These are phyloP conservation scores for Solanum chacoense DNA, from an alignment of 305 asterid genomes.

Conservation along the genomic window DNA sequence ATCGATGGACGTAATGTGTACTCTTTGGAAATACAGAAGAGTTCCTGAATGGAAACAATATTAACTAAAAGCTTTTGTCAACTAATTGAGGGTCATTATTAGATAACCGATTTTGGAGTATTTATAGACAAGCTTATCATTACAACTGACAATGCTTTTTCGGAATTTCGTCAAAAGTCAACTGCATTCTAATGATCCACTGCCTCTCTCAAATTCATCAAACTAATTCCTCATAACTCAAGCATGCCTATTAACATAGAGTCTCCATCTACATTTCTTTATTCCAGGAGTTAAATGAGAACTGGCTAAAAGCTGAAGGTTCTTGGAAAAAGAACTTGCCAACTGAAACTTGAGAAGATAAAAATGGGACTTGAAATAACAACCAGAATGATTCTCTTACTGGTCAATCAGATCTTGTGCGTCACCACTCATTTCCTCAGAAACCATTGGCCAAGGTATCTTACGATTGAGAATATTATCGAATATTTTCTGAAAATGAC, in stretches of 20 bases:
- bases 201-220: neutral
- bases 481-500: constrained; percentile 63
- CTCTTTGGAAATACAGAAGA: neutral
- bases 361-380: neutral
- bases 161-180: neutral
- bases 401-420: constrained; percentile 86
- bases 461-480: constrained; percentile 95
- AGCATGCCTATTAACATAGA: neutral
- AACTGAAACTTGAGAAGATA: neutral
- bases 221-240: neutral
- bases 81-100: neutral
- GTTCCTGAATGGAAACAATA: neutral
- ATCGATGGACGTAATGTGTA: neutral
- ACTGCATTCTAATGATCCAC: neutral
- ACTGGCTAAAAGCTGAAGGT: neutral
- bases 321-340: neutral
- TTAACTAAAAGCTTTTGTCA: neutral
- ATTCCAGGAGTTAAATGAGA: neutral
- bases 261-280: neutral
- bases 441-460: constrained; percentile 90
- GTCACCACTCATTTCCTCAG: constrained; percentile 85
- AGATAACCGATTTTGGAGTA: neutral
- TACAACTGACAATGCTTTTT: neutral
- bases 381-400: constrained; percentile 35
- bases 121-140: neutral